phyloP scores from a whole-genome alignment of 495 filamentous ascomycete species.

The Penicillium parvum region DNA sequence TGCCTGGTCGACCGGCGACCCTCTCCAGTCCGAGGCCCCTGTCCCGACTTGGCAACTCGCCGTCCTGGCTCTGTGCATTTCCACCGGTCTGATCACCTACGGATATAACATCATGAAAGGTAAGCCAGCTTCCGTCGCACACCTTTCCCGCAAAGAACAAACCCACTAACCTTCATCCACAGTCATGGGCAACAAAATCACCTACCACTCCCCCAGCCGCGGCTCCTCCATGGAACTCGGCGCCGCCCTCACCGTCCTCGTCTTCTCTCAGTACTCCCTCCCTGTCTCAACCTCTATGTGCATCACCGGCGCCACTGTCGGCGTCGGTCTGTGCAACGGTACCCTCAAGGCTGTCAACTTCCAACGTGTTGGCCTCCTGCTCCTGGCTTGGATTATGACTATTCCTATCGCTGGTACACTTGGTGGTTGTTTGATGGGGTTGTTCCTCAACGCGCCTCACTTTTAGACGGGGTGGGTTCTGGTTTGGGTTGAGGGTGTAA shows the following conservation, averaged over 20 bases:
- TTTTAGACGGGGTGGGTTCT: too few relatives aligned
- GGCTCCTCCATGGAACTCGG: constrained; percentile 64
- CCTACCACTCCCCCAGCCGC: constrained; percentile 59
- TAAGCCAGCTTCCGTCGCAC: constrained; percentile 11
- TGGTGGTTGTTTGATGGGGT: constrained; percentile 55
- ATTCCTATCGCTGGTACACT: constrained; percentile 60
- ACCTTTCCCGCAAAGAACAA: neutral
- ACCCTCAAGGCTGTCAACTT: constrained; percentile 59
- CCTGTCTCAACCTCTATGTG: constrained; percentile 59
- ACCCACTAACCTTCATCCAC: constrained; percentile 20
- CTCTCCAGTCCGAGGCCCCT: constrained; percentile 42
- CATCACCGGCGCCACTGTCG: constrained; percentile 55
- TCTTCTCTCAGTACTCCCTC: constrained; percentile 58
- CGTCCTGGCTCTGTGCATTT: constrained; percentile 49
- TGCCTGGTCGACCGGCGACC: constrained; percentile 56
- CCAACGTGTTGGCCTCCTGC: constrained; percentile 52
- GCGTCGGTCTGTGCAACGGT: constrained; percentile 55
- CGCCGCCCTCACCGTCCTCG: constrained; percentile 60
- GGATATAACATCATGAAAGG: constrained; percentile 69
- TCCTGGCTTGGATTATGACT: constrained; percentile 57
- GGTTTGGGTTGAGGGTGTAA: too few relatives aligned
- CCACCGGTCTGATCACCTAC: constrained; percentile 56
- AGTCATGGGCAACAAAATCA: constrained; percentile 66
- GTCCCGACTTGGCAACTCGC: constrained; percentile 60
- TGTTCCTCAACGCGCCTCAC: constrained; percentile 59